A percentile compares a stretch with the other conserved stretches of the same genome.
phyloP scores from a whole-genome alignment of 306 rosid species.

The Trifolium pratense region DNA sequence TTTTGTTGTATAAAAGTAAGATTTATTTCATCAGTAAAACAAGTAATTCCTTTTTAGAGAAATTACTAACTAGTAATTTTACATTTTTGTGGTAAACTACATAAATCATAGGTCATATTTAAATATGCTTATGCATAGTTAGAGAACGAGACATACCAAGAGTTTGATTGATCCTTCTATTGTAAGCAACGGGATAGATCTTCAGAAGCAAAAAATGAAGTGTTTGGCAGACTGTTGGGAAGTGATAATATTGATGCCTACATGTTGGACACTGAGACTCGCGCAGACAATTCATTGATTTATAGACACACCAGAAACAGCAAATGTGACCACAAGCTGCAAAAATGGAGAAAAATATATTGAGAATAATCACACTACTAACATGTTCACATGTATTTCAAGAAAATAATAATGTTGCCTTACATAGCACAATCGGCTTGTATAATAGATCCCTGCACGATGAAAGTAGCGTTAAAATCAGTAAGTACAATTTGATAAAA shows the following conservation, averaged over 20 bases:
- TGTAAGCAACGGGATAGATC: constrained; percentile 66
- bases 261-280: constrained; percentile 84
- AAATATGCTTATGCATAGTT: constrained; percentile 3
- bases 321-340: constrained; percentile 93
- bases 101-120: background rate
- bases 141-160: constrained; percentile 56
- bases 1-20: background rate
- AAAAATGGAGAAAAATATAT: constrained; percentile 23
- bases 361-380: constrained; percentile 10
- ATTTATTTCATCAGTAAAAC: background rate
- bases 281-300: constrained; percentile 52
- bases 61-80: background rate
- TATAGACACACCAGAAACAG: constrained; percentile 91
- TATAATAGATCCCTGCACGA: constrained; percentile 78
- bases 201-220: constrained; percentile 80
- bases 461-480: constrained; percentile 33
- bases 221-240: constrained; percentile 76
- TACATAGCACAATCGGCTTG: constrained; percentile 92
- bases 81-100: background rate
- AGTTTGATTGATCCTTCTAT: constrained; percentile 62
- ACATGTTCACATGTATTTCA: constrained; percentile 7
- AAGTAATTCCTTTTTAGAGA: background rate
- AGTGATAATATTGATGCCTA: constrained; percentile 72
- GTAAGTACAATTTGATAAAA: constrained; percentile 27
- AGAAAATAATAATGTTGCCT: constrained; percentile 42